Percentiles rank a stretch among this genome's conserved stretches.
Evolutionary conservation across 768 basidiomycete species (phyloP).

Genomic region (Suillus tomentosus): DNA sequence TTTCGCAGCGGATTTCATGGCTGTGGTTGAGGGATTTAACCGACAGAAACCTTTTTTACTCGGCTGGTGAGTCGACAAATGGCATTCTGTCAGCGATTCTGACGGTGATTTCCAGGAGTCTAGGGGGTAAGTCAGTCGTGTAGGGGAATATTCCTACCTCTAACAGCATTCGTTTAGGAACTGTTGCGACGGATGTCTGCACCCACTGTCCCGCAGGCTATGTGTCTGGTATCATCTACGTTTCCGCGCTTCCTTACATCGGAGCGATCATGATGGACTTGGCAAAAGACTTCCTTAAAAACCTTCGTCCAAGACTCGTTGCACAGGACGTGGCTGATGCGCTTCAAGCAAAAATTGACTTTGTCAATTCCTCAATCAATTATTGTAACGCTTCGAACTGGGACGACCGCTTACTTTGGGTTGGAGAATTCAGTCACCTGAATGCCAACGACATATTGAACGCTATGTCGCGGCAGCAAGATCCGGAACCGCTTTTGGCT

Average conservation of each 20-base stretch:
- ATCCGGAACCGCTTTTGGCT: neutral
- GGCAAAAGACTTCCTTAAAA: neutral
- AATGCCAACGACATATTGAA: neutral
- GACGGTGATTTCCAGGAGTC: neutral
- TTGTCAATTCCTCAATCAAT: neutral
- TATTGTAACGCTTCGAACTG: neutral
- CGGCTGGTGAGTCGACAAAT: neutral
- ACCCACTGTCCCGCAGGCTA: neutral
- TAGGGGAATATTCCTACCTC: neutral
- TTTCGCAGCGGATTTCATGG: neutral
- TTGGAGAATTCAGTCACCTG: neutral
- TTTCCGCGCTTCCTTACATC: neutral
- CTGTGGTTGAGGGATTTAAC: neutral
- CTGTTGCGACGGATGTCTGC: neutral
- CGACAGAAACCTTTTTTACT: neutral
- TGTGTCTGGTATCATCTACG: neutral
- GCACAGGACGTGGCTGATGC: neutral
- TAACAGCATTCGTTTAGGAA: neutral
- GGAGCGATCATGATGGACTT: neutral
- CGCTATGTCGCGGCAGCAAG: no score
- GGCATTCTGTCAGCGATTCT: neutral
- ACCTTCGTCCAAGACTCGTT: neutral
- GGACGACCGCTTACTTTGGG: neutral
- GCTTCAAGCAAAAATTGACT: neutral
- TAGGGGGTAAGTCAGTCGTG: neutral